A percentile compares a stretch with the other conserved stretches of the same genome.
Conservation (phyloP, 2,329 filamentous ascomycete species). For the Diaporthe vexans region DNA sequence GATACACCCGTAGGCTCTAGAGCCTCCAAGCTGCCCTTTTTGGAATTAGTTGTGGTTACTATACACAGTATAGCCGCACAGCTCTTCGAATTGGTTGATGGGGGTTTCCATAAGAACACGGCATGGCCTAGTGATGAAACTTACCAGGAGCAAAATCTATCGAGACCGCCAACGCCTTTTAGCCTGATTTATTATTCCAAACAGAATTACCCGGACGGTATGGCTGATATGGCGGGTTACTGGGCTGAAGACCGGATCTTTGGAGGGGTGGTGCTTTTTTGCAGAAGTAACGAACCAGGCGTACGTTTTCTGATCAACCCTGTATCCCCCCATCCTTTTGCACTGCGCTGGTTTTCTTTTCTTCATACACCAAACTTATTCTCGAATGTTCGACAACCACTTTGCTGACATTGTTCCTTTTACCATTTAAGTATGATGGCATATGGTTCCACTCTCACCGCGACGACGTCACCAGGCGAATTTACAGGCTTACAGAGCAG, state of each 20-base stretch:
- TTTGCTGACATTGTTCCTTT: neutral
- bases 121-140: slow-evolving; percentile 8
- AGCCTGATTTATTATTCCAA: slow-evolving; percentile 47
- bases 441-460: slow-evolving; percentile 25
- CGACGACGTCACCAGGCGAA: neutral
- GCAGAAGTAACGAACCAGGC: slow-evolving; percentile 23
- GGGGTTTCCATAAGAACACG: neutral
- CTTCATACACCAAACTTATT: neutral
- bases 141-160: neutral
- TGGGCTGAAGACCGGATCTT: slow-evolving; percentile 45
- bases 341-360: neutral
- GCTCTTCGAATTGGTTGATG: neutral
- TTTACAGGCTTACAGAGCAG: slow-evolving; percentile 12
- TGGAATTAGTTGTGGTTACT: neutral
- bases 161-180: slow-evolving; percentile 47
- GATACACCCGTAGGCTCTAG: slow-evolving; percentile 1
- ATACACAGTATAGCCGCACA: neutral
- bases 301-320: neutral
- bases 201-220: slow-evolving; percentile 49
- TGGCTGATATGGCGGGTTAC: slow-evolving; percentile 48
- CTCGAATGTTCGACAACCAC: neutral
- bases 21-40: slow-evolving; percentile 6
- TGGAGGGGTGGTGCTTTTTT: slow-evolving; percentile 45
- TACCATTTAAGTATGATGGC: neutral
- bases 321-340: neutral